phyloP scores from a whole-genome alignment of 176 grass and related monocot species.

The Dactylis glomerata region DNA sequence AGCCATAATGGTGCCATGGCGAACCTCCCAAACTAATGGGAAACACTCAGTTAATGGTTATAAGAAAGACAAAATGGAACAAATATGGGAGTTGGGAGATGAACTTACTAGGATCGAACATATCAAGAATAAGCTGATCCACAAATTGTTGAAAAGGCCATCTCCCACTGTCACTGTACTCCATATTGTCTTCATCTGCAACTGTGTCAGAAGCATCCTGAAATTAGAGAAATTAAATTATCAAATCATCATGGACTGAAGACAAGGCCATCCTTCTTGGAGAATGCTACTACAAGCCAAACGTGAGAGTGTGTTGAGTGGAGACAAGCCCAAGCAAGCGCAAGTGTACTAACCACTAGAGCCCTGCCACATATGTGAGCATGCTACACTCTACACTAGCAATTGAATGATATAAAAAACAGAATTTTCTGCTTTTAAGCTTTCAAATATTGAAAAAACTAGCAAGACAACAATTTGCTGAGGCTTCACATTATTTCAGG shows the following conservation, averaged over 20 bases:
- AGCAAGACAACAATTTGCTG: constrained; percentile 14
- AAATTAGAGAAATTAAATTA: constrained; percentile 37
- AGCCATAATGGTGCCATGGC: constrained; percentile 94
- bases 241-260: constrained; percentile 16
- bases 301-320: background rate
- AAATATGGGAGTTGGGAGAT: background rate
- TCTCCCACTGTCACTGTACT: constrained; percentile 72
- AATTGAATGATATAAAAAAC: constrained; percentile 8
- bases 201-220: constrained; percentile 67
- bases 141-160: constrained; percentile 96
- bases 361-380: constrained; percentile 5
- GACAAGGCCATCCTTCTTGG: background rate
- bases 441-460: background rate
- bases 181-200: constrained; percentile 60
- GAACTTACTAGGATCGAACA: constrained; percentile 85
- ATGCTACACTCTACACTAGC: background rate
- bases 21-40: constrained; percentile 91
- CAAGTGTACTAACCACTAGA: constrained; percentile 5
- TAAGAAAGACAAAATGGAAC: constrained; percentile 17
- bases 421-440: background rate
- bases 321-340: background rate
- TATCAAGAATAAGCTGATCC: constrained; percentile 98
- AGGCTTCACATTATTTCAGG: constrained; percentile 1
- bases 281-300: background rate
- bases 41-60: constrained; percentile 30